Evolutionary conservation across 2,329 filamentous ascomycete genomes (phyloP).

Genomic region (Dothistroma septosporum): DNA sequence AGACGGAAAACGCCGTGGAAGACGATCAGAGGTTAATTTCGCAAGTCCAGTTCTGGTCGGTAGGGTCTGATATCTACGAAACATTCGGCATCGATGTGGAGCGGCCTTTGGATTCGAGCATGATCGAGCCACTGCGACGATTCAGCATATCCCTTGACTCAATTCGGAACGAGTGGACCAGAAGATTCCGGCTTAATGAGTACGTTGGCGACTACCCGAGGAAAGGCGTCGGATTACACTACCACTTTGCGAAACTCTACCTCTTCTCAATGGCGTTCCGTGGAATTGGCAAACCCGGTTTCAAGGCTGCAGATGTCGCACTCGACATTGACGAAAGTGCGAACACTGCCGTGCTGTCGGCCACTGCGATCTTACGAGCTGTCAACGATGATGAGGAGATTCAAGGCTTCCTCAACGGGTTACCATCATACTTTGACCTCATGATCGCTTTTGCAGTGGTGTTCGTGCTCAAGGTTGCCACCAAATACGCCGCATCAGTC

Average conservation of each 20-base stretch:
- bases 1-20: constrained; percentile 32
- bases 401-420: constrained; percentile 27
- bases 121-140: constrained; percentile 33
- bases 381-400: constrained; percentile 28
- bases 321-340: constrained; percentile 31
- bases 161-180: constrained; percentile 29
- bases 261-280: constrained; percentile 30
- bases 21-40: constrained; percentile 28
- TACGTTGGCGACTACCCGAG: constrained; percentile 30
- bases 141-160: constrained; percentile 26
- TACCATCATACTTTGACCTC: constrained; percentile 33
- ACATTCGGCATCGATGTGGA: constrained; percentile 32
- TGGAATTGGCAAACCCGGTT: constrained; percentile 24
- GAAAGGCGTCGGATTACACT: constrained; percentile 29
- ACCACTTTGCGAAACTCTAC: constrained; percentile 30
- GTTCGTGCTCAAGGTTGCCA: constrained; percentile 31
- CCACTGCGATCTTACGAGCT: constrained; percentile 26
- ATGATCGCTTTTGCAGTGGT: constrained; percentile 34
- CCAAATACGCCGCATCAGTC: constrained; percentile 28
- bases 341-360: constrained; percentile 26
- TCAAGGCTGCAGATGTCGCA: constrained; percentile 24
- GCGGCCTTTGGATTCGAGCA: constrained; percentile 24
- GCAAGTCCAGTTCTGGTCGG: constrained; percentile 29
- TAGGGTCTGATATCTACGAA: constrained; percentile 28
- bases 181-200: constrained; percentile 24